Conservation (phyloP, 2,329 filamentous ascomycete genomes). For the Teratosphaeria epicoccoides region DNA sequence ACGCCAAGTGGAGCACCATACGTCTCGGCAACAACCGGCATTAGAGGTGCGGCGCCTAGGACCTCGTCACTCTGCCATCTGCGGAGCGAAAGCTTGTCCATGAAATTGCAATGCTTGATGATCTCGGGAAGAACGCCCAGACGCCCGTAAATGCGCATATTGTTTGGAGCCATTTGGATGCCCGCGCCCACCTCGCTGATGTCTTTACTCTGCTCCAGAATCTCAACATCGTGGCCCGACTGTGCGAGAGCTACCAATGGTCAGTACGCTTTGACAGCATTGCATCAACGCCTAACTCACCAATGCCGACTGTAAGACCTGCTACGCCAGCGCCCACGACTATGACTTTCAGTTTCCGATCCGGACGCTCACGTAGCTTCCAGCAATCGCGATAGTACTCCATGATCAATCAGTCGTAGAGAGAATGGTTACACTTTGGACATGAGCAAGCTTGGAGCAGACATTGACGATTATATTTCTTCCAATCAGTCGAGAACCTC, state of each 20-base stretch:
- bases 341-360: conserved; percentile 28
- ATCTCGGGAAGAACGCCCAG: conserved; percentile 37
- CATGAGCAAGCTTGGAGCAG: too few species aligned
- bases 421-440: too few species aligned
- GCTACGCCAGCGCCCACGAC: conserved; percentile 47
- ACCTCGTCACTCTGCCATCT: conserved; percentile 8
- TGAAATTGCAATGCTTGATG: conserved; percentile 30
- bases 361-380: conserved; percentile 2
- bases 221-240: conserved; percentile 35
- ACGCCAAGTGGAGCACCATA: conserved; percentile 39
- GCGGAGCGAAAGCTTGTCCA: conserved; percentile 8
- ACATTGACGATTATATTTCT: too few species aligned
- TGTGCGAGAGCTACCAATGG: too few species aligned
- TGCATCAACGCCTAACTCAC: too few species aligned
- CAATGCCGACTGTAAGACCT: conserved; percentile 40
- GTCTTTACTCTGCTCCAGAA: conserved; percentile 36
- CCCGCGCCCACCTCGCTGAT: conserved; percentile 41
- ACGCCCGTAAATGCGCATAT: conserved; percentile 35
- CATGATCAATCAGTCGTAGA: too few species aligned
- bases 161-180: conserved; percentile 40
- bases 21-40: conserved; percentile 5
- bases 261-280: too few species aligned
- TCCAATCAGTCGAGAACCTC: too few species aligned
- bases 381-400: conserved; percentile 6
- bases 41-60: conserved; percentile 7